Conservation (phyloP, 2,329 filamentous ascomycete species). For the Tothia fuscella region DNA sequence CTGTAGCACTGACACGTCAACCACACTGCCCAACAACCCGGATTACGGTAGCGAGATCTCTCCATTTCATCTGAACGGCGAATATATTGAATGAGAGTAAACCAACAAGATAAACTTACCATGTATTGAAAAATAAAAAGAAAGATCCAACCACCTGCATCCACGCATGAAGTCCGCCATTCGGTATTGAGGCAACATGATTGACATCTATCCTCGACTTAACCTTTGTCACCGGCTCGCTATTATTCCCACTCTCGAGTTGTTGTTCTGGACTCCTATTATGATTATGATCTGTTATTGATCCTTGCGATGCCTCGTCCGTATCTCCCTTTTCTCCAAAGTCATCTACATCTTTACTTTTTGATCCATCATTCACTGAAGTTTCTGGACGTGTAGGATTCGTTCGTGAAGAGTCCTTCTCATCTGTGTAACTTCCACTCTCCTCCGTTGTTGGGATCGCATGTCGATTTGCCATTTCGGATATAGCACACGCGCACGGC, state of each 20-base stretch:
- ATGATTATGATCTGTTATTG: too few relatives aligned
- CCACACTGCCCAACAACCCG: not conserved
- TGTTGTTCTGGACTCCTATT: too few relatives aligned
- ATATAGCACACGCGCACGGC: not conserved
- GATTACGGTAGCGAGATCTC: not conserved
- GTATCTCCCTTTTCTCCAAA: too few relatives aligned
- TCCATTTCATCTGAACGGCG: not conserved
- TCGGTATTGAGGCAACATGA: conserved; percentile 31
- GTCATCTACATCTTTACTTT: too few relatives aligned
- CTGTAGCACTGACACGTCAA: not conserved
- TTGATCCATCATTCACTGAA: too few relatives aligned
- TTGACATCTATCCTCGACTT: conserved; percentile 19
- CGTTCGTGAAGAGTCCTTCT: too few relatives aligned
- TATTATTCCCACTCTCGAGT: not conserved
- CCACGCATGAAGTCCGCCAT: conserved; percentile 36
- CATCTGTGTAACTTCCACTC: too few relatives aligned
- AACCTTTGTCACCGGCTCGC: not conserved
- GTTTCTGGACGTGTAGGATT: too few relatives aligned
- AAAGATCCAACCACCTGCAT: conserved; percentile 36
- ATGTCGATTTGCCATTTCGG: too few relatives aligned
- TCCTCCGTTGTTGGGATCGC: too few relatives aligned
- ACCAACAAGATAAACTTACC: conserved; percentile 19
- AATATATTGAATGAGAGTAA: not conserved
- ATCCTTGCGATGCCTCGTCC: too few relatives aligned
- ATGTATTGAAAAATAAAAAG: conserved; percentile 37